These are phyloP conservation scores for Trypanosoma avium DNA, from an alignment of 208 protist species.

Conservation along the genomic window DNA sequence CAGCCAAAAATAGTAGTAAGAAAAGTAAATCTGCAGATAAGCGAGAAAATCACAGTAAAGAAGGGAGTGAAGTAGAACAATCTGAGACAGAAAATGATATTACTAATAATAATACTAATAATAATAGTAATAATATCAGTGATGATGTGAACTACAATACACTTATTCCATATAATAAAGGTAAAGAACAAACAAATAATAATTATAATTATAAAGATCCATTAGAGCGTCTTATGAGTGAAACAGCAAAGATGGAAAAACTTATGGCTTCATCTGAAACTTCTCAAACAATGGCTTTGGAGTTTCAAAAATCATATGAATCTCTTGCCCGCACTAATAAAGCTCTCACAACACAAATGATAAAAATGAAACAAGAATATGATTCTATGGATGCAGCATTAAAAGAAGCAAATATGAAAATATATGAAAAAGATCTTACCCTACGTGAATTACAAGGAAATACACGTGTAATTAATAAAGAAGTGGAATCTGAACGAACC, in stretches of 20 bases:
- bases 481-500: slow-evolving; percentile 10
- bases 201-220: slow-evolving; percentile 20
- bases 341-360: slow-evolving; percentile 27
- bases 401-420: slow-evolving; percentile 16
- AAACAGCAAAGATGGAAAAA: slow-evolving; percentile 13
- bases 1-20: not conserved
- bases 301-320: slow-evolving; percentile 29
- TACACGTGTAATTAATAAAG: not conserved
- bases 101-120: not conserved
- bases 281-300: slow-evolving; percentile 20
- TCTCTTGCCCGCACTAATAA: slow-evolving; percentile 22
- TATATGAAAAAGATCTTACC: slow-evolving; percentile 28
- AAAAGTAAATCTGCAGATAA: not conserved
- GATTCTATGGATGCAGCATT: slow-evolving; percentile 25
- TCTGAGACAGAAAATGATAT: not conserved
- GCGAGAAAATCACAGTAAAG: not conserved
- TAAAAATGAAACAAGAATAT: slow-evolving; percentile 27
- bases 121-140: not conserved
- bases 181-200: not conserved
- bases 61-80: not conserved
- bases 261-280: slow-evolving; percentile 17
- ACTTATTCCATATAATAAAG: not conserved
- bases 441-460: slow-evolving; percentile 7
- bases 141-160: not conserved
- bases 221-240: slow-evolving; percentile 24